Base-by-base conservation (phyloP, 352 stramenopile species). In the Aphanomyces invadans region DNA sequence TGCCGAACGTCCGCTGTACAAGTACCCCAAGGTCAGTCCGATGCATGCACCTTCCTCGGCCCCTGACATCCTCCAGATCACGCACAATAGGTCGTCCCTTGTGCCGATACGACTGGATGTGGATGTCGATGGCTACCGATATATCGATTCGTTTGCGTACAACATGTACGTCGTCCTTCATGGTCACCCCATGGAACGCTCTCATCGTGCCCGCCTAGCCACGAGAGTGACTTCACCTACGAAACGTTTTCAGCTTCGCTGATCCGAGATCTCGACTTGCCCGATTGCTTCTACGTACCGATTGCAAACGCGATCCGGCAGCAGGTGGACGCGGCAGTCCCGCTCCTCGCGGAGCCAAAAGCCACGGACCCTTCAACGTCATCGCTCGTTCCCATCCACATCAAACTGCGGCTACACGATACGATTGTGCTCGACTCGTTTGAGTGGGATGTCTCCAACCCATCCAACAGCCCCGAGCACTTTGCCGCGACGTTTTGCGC, bases 101-200 rank as follows among this genome's bases (percentile, higher is more conserved):
- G 74, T 92, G 45, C 83, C 83, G 4, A 88, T 92, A 42, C 74
- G 81, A 29, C 73, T 92, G 19, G 83, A 92, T 44, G 74, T 92
- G 25, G 83, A 92, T 42, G 72, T 89, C 29, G 83, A 92, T 62
- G 83, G 83, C 12, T 88, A 87, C 61, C 80, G 83, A 42, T 92
- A 88, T 75, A 88, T 92, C 48, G 83, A 92, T 56, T 89, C 81
- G 25, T 87, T 92, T 54, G 81, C 75, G 31, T 90, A 81, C 81
- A 92, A 90, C 60, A 51, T 88, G 77, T 90, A 74, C 44, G 81
- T 71, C 53, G 7, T 42, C 36, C 7, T 42, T 42, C 36, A 15
- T 42, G 36, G n/a, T n/a, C n/a, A n/a, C n/a, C n/a, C n/a, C n/a
- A n/a, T n/a, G n/a, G n/a, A n/a, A n/a, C n/a, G n/a, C n/a, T n/a